Evolutionary conservation across 148 eudicot genomes (phyloP).

Genomic region (Vaccinium darrowii): DNA sequence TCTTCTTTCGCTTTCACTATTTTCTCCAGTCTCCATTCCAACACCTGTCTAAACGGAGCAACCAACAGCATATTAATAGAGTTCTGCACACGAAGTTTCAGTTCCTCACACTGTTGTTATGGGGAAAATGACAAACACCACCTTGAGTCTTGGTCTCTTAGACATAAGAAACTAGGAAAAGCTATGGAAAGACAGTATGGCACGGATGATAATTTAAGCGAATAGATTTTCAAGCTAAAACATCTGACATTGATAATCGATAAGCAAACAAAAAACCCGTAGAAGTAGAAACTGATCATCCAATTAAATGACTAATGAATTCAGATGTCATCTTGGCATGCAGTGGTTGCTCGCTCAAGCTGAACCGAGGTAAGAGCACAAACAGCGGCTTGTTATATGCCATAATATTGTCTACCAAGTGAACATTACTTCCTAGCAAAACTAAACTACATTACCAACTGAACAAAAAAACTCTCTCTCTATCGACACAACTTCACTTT

Average conservation of each 20-base stretch:
- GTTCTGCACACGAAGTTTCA: not conserved
- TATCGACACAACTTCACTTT: not conserved
- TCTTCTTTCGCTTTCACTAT: conserved; percentile 26
- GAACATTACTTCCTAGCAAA: too few species aligned
- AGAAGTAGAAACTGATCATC: not conserved
- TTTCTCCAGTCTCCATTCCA: conserved; percentile 64
- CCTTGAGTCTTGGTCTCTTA: too few species aligned
- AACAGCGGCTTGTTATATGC: not conserved
- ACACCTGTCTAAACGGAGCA: conserved; percentile 30
- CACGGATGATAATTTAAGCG: not conserved
- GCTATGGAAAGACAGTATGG: not conserved
- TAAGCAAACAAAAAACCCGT: not conserved
- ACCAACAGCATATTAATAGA: not conserved
- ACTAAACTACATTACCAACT: not conserved
- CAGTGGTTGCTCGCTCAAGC: not conserved
- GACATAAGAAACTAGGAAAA: not conserved
- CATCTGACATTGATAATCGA: not conserved
- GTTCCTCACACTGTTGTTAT: not conserved
- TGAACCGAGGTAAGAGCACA: too few species aligned
- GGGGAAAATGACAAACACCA: not conserved
- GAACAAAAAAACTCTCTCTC: not conserved
- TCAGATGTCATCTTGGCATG: not conserved
- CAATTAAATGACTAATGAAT: not conserved
- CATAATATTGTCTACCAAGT: not conserved
- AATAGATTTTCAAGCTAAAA: not conserved